Base-by-base conservation (phyloP, 257 asterid genomes). In the Solanum appendiculatum region DNA sequence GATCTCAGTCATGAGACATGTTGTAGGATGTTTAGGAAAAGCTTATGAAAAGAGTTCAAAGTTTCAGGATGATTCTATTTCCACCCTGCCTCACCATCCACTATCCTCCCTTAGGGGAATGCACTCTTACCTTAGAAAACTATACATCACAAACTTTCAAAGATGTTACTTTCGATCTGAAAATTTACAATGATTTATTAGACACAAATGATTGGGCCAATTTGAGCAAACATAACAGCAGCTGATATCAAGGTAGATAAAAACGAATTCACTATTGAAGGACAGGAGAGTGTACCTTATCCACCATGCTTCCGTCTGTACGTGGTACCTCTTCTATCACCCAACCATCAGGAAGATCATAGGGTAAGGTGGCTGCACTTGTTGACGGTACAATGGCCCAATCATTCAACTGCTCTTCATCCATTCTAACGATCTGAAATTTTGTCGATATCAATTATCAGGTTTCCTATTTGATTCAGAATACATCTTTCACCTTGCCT, bases 261-360 rank as follows among this genome's bases (percentile, higher is more conserved):
- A n/a, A 77, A 34, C 3, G 2, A 42, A 5, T 42, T 66, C 10
- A 66, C 86, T 31, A 80, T 14, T 70, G 27, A 39, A 77, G 29
- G 54, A 83, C 34, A 88, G 21, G 85, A 82, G 58, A 87, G 23
- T 88, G 83, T 87, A 95, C 98, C 96, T 91, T 94, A 88, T 94
- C 97, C 1, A 46, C 25, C 13, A 37, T 5, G 81, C 42, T 46
- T 58, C 63, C 34, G 51, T 10, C 11, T 86, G 85, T 91, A 54
- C 99, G 96, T 21, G 94, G 96, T 69, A 93, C 94, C 87, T 93
- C 92, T 91, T 93, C 95, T 72, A 96, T 92, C 66, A 94, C 78
- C 99, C 98, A 94, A 72, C 98, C 99, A 87, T 95, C 95, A 2
- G 98, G 99, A 87, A 95, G 93, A 46, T 87, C 54, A 87, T 48